Evolutionary conservation across 176 grass and related monocot genomes (phyloP), one percentile per base, ranked within the genome.

Genomic region (Oryza brachyantha): DNA sequence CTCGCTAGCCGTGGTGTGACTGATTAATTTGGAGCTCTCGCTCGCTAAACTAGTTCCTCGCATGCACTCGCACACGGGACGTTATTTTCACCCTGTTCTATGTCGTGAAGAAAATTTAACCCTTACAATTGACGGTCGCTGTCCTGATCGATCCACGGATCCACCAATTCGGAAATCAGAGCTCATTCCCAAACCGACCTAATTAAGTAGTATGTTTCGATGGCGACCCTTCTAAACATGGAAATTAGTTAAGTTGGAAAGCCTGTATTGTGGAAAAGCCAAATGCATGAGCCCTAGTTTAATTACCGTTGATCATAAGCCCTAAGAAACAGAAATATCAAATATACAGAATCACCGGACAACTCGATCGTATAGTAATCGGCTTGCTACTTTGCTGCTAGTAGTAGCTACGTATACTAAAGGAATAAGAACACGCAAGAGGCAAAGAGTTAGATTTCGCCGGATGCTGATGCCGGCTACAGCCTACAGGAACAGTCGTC

Each of bases 191-290:
- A 7, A 35, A 64, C 80, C 80, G 68, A 89, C 87, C 84, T 64
- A 88, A 84, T 82, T 59, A 77, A 85, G 76, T 79, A 83, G 59
- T 77, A 55, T 63, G 77, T 67, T 77, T 82, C 11, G 77, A 97
- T 31, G 22, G 73, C 45, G 81, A 89, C 83, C 21, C 70, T 91
- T 83, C 88, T 91, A 91, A 81, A 72, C 83, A 89, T 89, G 79
- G 25, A 84, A 84, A n/a, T n/a, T n/a, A n/a, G n/a, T n/a, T n/a
- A n/a, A 57, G 21, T 10, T 22, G 17, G 48, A 21, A 83, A 84
- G 80, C 76, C 27, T 67, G 29, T 81, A 60, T 77, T 13, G 73
- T 13, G 73, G 83, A 34, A 22, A 88, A 75, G 61, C 68, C 68
- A 88, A 34, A 57, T 62, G 61, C 48, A n/a, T n/a, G n/a, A n/a